Evolutionary conservation across 2,329 filamentous ascomycete genomes (phyloP), one percentile per base, ranked within the genome.

Genomic region (Cladosporium velox): DNA sequence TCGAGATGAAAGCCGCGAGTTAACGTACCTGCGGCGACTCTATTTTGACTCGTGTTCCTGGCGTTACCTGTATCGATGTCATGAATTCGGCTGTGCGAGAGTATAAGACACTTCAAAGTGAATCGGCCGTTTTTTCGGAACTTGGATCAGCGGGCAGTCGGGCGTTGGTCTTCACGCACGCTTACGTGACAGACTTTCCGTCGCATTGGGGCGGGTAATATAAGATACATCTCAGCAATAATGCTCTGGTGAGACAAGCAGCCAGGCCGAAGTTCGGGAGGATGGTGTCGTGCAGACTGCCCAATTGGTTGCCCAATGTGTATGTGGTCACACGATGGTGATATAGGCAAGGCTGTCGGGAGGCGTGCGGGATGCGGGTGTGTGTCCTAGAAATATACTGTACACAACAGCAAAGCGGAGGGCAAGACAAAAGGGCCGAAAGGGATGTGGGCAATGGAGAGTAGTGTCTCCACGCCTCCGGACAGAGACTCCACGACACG

Each of bases 311-410:
- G 52, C 28, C n/a, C 5, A 14, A 24, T 24, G 8, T 41, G 32
- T 15, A 58, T 41, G 55, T 58, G 55, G 55, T 58, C 55, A 58
- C 55, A 58, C 55, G 55, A 41, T 58, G 32, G 21, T 58, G 34
- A 18, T 47, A 47, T 47, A 47, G n/a, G 41, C 41, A 47, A 47
- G 41, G 41, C 41, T 47, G 41, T 47, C 41, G 41, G 41, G 14
- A 47, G 41, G n/a, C 41, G 15, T 4, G n/a, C 41, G 41, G 41
- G 41, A 47, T 21, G 41, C 41, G 41, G 41, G n/a, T n/a, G 41
- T 47, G 41, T 47, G 3, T 8, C 21, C n/a, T n/a, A 47, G n/a
- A 21, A 24, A 24, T 24, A 24, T 24, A 24, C 24, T 47, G 21
- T 47, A 21, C n/a, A 44, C 8, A 8, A 35, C 44, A 51, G 21